Conservation (phyloP, 2,329 filamentous ascomycete genomes). For the Lecanicillium sp. region DNA sequence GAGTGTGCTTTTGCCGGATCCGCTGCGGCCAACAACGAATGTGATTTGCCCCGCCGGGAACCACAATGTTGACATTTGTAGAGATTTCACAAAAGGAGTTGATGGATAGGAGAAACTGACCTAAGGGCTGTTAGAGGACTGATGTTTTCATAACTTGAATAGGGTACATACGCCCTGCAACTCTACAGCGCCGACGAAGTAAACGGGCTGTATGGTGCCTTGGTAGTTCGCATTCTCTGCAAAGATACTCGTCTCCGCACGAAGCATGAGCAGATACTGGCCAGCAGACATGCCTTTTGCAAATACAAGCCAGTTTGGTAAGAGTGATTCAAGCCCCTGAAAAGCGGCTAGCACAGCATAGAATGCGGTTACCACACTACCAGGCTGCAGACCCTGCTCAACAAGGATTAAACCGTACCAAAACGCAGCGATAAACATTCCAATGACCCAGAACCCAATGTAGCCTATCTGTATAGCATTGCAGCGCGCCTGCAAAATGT, state of each 20-base stretch:
- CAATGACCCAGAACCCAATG: slow-evolving; percentile 64
- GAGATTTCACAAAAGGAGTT: slow-evolving; percentile 49
- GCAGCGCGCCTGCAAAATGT: slow-evolving; percentile 57
- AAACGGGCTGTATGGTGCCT: slow-evolving; percentile 20
- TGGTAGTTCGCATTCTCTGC: slow-evolving; percentile 1
- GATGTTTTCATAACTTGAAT: neutral
- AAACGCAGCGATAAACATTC: slow-evolving; percentile 81
- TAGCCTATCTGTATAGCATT: slow-evolving; percentile 66
- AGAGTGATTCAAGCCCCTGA: slow-evolving; percentile 62
- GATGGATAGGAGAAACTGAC: slow-evolving; percentile 78
- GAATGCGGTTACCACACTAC: slow-evolving; percentile 72
- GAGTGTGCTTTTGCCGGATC: slow-evolving; percentile 87
- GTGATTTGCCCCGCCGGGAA: slow-evolving; percentile 67
- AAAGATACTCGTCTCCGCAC: slow-evolving; percentile 17
- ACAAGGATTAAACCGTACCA: slow-evolving; percentile 76
- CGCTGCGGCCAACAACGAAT: slow-evolving; percentile 78
- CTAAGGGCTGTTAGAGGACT: slow-evolving; percentile 31
- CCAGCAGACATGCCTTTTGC: slow-evolving; percentile 74
- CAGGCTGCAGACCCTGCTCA: slow-evolving; percentile 48
- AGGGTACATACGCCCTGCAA: slow-evolving; percentile 52
- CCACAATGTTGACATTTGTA: slow-evolving; percentile 55
- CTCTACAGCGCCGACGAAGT: slow-evolving; percentile 59
- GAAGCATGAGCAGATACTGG: slow-evolving; percentile 45
- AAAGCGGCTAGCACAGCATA: slow-evolving; percentile 73
- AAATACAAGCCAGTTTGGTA: slow-evolving; percentile 70